Conservation (phyloP, 108 stramenopile genomes). For the Cyclotella distinguenda region DNA sequence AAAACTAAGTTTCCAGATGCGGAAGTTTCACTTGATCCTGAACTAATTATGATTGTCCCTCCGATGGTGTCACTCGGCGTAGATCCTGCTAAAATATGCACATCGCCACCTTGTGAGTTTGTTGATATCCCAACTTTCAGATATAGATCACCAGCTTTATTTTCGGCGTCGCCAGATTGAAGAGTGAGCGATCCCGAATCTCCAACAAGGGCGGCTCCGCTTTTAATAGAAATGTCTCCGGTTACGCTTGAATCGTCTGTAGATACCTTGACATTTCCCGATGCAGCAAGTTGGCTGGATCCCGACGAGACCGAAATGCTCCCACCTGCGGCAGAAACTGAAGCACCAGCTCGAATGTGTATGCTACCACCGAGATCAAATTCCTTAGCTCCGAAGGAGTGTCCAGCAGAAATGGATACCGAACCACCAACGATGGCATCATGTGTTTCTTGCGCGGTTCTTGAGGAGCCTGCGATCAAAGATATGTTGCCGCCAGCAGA, state of each 20-base stretch:
- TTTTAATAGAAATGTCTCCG: conserved; percentile 22
- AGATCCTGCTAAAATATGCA: conserved; percentile 14
- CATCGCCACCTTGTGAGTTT: conserved; percentile 3
- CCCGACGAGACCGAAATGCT: conserved; percentile 7
- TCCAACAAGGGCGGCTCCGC: conserved; percentile 22
- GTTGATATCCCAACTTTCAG: conserved; percentile 13
- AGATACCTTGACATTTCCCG: conserved; percentile 4
- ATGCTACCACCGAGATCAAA: conserved; percentile 21
- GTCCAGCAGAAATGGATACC: conserved; percentile 9
- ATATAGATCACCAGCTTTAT: conserved; percentile 11
- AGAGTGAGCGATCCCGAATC: conserved; percentile 14
- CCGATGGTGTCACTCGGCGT: background rate
- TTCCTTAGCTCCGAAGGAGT: background rate
- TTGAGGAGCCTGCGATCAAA: conserved; percentile 18
- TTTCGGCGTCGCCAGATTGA: conserved; percentile 16
- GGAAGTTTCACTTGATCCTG: conserved; percentile 22
- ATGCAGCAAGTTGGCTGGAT: conserved; percentile 11
- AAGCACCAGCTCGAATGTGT: conserved; percentile 7
- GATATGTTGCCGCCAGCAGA: conserved; percentile 15
- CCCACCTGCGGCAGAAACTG: conserved; percentile 13
- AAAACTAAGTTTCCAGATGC: conserved; percentile 10
- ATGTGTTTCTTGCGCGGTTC: background rate
- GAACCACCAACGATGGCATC: conserved; percentile 9
- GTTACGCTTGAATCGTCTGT: conserved; percentile 4
- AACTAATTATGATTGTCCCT: conserved; percentile 9